These are phyloP conservation scores for Ophiostoma sp. DNA, from an alignment of 2,329 filamentous ascomycete species.

Conservation along the genomic window DNA sequence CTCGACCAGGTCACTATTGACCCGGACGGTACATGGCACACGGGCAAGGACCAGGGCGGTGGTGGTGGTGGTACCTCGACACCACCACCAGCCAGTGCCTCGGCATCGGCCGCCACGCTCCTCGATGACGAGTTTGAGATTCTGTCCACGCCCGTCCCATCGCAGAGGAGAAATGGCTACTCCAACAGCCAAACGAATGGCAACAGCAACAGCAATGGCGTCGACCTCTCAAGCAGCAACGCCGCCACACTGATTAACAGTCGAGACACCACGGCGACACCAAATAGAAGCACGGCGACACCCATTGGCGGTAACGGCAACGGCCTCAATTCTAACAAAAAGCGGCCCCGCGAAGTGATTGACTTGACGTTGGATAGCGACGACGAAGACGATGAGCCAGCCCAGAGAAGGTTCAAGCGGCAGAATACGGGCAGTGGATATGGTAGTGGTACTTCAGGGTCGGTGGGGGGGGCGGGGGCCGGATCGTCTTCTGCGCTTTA, in stretches of 20 bases:
- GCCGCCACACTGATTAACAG: conserved; percentile 9
- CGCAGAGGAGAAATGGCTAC: neutral
- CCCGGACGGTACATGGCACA: conserved; percentile 75
- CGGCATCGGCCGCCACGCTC: neutral
- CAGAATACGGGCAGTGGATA: conserved; percentile 34
- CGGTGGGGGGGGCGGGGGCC: neutral
- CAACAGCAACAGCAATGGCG: conserved; percentile 36
- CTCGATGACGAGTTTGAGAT: conserved; percentile 25
- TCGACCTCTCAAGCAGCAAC: neutral
- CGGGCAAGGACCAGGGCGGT: conserved; percentile 18
- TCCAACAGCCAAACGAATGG: conserved; percentile 32
- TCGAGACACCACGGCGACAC: conserved; percentile 23
- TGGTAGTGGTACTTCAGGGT: neutral
- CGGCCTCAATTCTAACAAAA: conserved; percentile 38
- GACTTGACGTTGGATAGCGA: conserved; percentile 61
- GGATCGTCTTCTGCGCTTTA: neutral
- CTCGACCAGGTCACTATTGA: conserved; percentile 88
- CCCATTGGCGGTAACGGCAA: neutral
- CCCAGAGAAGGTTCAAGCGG: conserved; percentile 50
- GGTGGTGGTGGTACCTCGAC: neutral
- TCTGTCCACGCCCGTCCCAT: neutral
- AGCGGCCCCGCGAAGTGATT: conserved; percentile 56
- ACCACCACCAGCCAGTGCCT: neutral
- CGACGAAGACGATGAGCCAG: conserved; percentile 43
- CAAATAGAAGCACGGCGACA: neutral